These are phyloP conservation scores for Ophiostoma tasmaniense DNA, from an alignment of 2,329 filamentous ascomycete species.

Conservation along the genomic window DNA sequence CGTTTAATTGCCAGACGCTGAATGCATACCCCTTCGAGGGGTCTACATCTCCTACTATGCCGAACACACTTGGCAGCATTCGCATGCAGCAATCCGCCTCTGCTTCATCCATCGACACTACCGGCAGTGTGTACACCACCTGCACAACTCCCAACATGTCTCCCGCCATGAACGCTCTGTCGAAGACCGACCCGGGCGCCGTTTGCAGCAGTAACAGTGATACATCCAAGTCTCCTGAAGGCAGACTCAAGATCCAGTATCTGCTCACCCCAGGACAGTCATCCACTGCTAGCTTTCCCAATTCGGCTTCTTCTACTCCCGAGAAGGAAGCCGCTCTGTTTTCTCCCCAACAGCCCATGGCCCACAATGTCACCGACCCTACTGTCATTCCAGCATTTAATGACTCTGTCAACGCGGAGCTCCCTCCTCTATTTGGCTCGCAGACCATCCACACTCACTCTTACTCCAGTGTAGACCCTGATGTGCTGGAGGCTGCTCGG, in stretches of 20 bases:
- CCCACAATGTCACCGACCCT: neutral
- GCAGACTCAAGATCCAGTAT: constrained; percentile 3
- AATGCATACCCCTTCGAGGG: neutral
- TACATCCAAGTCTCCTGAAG: neutral
- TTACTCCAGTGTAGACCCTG: neutral
- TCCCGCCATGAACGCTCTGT: constrained; percentile 1
- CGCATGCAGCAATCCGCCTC: constrained; percentile 20
- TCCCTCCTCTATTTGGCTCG: neutral
- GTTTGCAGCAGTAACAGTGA: neutral
- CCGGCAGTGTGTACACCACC: neutral
- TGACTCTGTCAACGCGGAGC: neutral
- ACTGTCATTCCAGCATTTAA: neutral
- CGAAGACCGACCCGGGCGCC: neutral
- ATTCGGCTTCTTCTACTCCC: neutral
- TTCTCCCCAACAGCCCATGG: neutral
- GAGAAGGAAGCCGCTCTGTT: neutral
- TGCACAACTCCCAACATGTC: constrained; percentile 6
- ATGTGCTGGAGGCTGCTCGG: constrained; percentile 2
- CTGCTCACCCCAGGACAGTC: neutral
- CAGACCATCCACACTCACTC: neutral
- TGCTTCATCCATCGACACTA: constrained; percentile 1
- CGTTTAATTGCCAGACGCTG: neutral
- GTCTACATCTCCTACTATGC: neutral
- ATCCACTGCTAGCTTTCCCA: neutral
- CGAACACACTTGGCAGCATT: constrained; percentile 8